A percentile compares a stretch with the other conserved stretches of the same genome.
Evolutionary conservation across 208 protist species (phyloP).

Genomic region (Wallacemonas rigidus): DNA sequence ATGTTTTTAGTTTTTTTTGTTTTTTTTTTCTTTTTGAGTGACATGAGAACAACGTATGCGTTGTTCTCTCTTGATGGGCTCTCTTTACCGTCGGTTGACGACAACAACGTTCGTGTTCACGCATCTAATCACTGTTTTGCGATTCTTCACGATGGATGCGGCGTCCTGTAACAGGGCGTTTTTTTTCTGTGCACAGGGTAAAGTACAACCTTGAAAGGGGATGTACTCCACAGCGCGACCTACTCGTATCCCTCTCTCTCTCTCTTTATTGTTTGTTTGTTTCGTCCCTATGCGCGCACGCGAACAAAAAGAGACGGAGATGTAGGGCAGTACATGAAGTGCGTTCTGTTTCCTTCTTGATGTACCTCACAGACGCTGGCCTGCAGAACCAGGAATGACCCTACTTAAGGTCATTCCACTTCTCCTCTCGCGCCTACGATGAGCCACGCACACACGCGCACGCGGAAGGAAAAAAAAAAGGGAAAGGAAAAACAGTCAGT

Average conservation of each 20-base stretch:
- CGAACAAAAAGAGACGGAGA: conserved; percentile 19
- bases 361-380: conserved; percentile 1
- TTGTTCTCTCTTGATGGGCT: not conserved
- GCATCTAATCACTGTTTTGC: too few species aligned
- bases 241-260: not conserved
- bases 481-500: not conserved
- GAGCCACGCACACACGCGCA: not conserved
- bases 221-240: not conserved
- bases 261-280: conserved; percentile 16
- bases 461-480: not conserved
- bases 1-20: not conserved
- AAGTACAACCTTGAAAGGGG: not conserved
- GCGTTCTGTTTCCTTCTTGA: not conserved
- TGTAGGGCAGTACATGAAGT: not conserved
- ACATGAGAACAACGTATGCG: too few species aligned
- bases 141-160: too few species aligned
- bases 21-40: conserved; percentile 14
- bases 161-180: not conserved
- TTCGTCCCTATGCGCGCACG: conserved; percentile 8
- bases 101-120: not conserved
- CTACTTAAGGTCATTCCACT: not conserved
- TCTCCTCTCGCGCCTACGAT: too few species aligned
- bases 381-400: not conserved
- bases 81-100: not conserved
- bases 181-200: conserved; percentile 14